Base-by-base conservation (phyloP, 108 stramenopile species). In the Phaeodactylum tricornutum region DNA sequence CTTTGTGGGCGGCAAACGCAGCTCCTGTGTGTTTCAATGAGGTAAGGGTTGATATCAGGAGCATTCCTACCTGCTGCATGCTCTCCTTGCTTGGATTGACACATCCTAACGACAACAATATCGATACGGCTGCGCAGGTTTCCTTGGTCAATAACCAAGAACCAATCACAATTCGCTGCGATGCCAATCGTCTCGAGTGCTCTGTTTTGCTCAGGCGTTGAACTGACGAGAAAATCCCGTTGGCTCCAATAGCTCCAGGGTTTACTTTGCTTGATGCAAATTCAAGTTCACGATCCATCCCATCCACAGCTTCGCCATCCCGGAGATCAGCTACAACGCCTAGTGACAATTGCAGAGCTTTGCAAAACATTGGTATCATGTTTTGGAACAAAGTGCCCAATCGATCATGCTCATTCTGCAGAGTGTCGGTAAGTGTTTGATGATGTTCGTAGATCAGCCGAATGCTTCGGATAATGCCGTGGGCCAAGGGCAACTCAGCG, bases 21-120 rank as follows among this genome's bases (percentile, higher is more conserved):
- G 74, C 81, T 28, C 81, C 81, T 20, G 72, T 59, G 35, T 83
- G 81, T 41, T 83, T 83, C 53, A 83, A 53, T 23, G 77, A 63
- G 8, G 49, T 66, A 20, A 78, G 41, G 9, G 81, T 77, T 19
- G 53, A 57, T 27, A 83, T 58, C 6, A 83, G 43, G 2, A 78
- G 56, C 8, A 45, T 31, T 21, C 76, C 76, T 4, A 47, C 59
- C 15, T 37, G 29, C 4, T 5, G 39, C 21, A n/a, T 14, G 39
- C 21, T 41, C 2, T 29, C 50, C 22, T 55, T 21, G 0, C 16
- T 21, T n/a, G n/a, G n/a, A n/a, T n/a, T n/a, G n/a, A n/a, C n/a
- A n/a, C n/a, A n/a, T n/a, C n/a, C n/a, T n/a, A n/a, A n/a, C 20
- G 60, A 38, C 0, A 75, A 50, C 2, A 60, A 19, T 19, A 53